Base-by-base conservation (phyloP, 2,329 filamentous ascomycete species). In the Didymella arachidicola region DNA sequence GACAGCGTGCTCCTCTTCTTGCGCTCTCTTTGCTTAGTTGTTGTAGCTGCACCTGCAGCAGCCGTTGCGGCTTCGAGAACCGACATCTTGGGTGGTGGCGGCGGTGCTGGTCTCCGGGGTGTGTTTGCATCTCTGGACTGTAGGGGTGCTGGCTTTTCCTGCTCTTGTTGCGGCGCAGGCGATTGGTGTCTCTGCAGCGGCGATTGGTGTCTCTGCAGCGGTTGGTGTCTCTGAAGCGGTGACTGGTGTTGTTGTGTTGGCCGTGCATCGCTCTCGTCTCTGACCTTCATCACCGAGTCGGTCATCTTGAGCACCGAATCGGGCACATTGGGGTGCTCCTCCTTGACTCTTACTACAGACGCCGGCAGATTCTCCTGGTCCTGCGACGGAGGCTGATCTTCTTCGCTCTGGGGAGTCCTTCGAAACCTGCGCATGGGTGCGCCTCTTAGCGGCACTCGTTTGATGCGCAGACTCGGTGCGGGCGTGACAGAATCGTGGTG, bases 31-130 rank as follows among this genome's bases (percentile, higher is more conserved):
- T 83, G 82, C 71, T 93, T 90, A 4, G 92, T 88, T 0, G 90
- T 89, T 1, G 56, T 58, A 4, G 90, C 87, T 26, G 92, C 91
- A 14, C 93, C 93, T 4, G 90, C 92, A 11, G 88, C 89, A 1
- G 90, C 87, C 1, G 94, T 97, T 2, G 93, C 94, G 3, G 93
- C 89, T 66, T 98, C 93, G n/a, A 97, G 80, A 7, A 97, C 90
- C 1, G 91, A 95, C 94, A 98, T 98, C 77, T 97, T 98, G 0
- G 95, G 94, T 7, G 93, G 93, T 2, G 94, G 94, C 18, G 89
- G 76, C 1, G 89, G 89, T 1, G 92, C 92, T 22, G 90, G 85
- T 66, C 93, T 84, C 69, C 87, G 90, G 11, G 93, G 93, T 4
- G 92, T 97, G 69, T 89, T 89, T 57, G 81, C 84, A 68, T 83